Evolutionary conservation across 2,329 filamentous ascomycete genomes (phyloP), one percentile per base, ranked within the genome.

Genomic region (Aureobasidium musti): DNA sequence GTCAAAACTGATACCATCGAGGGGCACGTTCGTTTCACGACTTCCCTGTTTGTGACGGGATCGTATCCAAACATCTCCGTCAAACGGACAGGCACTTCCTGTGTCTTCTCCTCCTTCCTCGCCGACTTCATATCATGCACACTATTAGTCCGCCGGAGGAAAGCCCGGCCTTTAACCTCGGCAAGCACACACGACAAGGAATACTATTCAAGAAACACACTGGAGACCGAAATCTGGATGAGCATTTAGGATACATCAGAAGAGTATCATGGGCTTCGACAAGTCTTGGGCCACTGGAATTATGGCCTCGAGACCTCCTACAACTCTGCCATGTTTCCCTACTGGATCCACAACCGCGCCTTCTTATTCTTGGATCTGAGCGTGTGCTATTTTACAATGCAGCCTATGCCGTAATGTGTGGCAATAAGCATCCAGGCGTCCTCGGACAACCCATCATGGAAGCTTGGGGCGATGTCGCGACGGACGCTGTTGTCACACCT

Each of bases 321-420:
- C 66, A 67, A 41, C 56, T 69, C 11, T 61, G 65, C 21, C 63
- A 66, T n/a, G 17, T 67, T 21, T 60, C 45, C 17, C 7, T 69
- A 6, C 57, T 67, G 17, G 68, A 67, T 50, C 63, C 52, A 19
- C 35, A 43, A 21, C 68, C 68, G 5, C 68, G 67, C 39, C 47
- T 61, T 21, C 53, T 69, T 6, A 41, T 69, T 49, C 30, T 69
- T 11, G 63, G 57, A 39, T 17, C 26, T 6, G 66, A 69, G 3
- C 66, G 65, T 23, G 35, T 53, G 6, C 8, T 69, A 23, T 59
- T 69, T 17, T 69, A 69, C 35, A 69, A 69, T 63, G 49, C 49
- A 23, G 52, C 63, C 5, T 69, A 69, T 26, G 57, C 66, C 5
- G 33, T 21, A 5, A 54, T 68, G 17, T 52, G 57, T 5, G 68